These are phyloP conservation scores for Apophysomyces variabilis DNA, from an alignment of 371 early-diverging fungal species.

Conservation along the genomic window DNA sequence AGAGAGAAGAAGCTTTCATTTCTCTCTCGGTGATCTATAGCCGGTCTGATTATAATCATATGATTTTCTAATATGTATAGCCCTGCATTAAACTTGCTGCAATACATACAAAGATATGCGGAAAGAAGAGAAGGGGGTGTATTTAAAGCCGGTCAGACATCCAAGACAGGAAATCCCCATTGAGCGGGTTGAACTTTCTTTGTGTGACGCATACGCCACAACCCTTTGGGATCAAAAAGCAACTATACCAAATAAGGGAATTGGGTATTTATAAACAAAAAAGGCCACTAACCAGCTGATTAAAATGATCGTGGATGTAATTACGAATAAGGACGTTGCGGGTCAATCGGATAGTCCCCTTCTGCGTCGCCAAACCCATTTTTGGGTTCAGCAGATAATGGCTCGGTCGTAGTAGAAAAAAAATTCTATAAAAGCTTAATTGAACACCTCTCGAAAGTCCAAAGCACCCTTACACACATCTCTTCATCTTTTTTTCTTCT, in stretches of 20 bases:
- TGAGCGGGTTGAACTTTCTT: too few species aligned
- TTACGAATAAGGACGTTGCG: too few species aligned
- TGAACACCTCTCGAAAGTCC: not conserved
- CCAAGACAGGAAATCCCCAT: too few species aligned
- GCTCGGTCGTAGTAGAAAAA: not conserved
- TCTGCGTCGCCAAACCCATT: not conserved
- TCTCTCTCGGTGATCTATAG: not conserved
- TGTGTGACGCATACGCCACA: too few species aligned
- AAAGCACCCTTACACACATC: not conserved
- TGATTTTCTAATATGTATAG: too few species aligned
- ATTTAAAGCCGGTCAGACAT: too few species aligned
- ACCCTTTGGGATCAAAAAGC: too few species aligned
- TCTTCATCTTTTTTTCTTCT: not conserved
- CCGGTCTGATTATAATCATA: not conserved
- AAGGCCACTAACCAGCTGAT: too few species aligned
- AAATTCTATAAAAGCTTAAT: conserved; percentile 9
- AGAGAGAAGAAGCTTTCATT: not conserved
- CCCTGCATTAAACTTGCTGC: not conserved
- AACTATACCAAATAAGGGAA: too few species aligned
- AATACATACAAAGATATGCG: not conserved
- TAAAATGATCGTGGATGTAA: too few species aligned
- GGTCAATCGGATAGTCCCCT: not conserved
- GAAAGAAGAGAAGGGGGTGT: not conserved
- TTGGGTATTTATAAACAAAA: too few species aligned
- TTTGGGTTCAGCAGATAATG: not conserved